Percentiles rank a stretch among this genome's conserved stretches.
These are phyloP conservation scores for Fagopyrum homotropicum DNA, from an alignment of 148 eudicot species.

Conservation along the genomic window DNA sequence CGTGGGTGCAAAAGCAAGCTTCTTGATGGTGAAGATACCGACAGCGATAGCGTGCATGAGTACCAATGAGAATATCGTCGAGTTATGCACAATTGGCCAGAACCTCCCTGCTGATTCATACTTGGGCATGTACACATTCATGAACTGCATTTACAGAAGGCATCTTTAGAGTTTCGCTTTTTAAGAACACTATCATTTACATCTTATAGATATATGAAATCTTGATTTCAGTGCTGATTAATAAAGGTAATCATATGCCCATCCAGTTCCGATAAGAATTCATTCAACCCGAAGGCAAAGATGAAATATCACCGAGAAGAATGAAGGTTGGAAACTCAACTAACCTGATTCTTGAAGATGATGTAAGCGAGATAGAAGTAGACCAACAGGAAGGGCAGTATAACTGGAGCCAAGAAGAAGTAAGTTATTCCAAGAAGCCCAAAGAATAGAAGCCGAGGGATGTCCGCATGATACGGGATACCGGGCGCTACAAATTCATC, in stretches of 20 bases:
- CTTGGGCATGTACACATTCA: slow-evolving; percentile 73
- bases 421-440: slow-evolving; percentile 82
- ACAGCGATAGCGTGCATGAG: slow-evolving; percentile 85
- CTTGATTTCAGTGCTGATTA: background rate
- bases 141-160: slow-evolving; percentile 42
- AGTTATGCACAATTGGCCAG: slow-evolving; percentile 79
- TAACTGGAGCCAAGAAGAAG: slow-evolving; percentile 83
- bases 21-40: slow-evolving; percentile 75
- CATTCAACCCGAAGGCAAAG: background rate
- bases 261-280: background rate
- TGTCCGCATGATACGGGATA: slow-evolving; percentile 60
- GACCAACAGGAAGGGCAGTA: slow-evolving; percentile 67
- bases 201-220: background rate
- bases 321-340: slow-evolving; percentile 15
- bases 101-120: slow-evolving; percentile 71
- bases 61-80: slow-evolving; percentile 65
- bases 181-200: background rate
- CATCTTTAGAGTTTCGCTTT: background rate
- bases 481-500: slow-evolving; percentile 56
- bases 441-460: slow-evolving; percentile 66
- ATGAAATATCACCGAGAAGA: background rate
- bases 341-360: slow-evolving; percentile 80
- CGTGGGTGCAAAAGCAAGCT: slow-evolving; percentile 63
- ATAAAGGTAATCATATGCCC: background rate
- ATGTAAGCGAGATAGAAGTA: slow-evolving; percentile 78